Evolutionary conservation across 164 flowering plant species (phyloP).

Genomic region (Umbellularia californica): DNA sequence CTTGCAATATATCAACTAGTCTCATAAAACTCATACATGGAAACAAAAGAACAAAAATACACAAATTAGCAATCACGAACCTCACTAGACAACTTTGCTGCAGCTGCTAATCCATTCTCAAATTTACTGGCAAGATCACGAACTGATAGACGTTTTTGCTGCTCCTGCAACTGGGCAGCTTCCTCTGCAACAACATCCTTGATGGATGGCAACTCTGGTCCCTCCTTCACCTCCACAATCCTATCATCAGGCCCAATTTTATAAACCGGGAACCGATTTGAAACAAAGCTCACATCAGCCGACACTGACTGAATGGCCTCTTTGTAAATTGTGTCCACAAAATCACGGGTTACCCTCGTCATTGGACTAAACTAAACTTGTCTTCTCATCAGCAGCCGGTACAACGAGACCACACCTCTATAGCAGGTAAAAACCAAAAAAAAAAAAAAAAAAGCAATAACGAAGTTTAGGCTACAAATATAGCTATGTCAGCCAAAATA

Average conservation of each 20-base stretch:
- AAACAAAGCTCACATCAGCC: slow-evolving; percentile 72
- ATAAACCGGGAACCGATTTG: slow-evolving; percentile 72
- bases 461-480: not conserved
- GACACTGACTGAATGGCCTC: slow-evolving; percentile 60
- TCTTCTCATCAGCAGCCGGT: not conserved
- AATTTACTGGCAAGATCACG: slow-evolving; percentile 95
- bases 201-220: slow-evolving; percentile 46
- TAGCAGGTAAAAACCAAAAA: not conserved
- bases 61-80: slow-evolving; percentile 26
- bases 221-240: slow-evolving; percentile 68
- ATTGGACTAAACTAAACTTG: slow-evolving; percentile 14
- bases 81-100: slow-evolving; percentile 87
- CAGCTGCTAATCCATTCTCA: slow-evolving; percentile 89
- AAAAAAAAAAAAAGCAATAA: not conserved
- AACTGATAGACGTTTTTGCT: slow-evolving; percentile 92
- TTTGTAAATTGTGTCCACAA: slow-evolving; percentile 38
- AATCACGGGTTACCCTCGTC: slow-evolving; percentile 78
- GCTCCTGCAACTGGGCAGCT: slow-evolving; percentile 71
- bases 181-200: slow-evolving; percentile 80
- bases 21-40: not conserved
- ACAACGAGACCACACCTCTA: not conserved
- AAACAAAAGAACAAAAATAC: not conserved
- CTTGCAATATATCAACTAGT: not conserved
- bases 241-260: slow-evolving; percentile 71
- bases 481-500: not conserved